Conservation (phyloP, 192 early-diverging fungal species). For the Umbelopsis vinacea region DNA sequence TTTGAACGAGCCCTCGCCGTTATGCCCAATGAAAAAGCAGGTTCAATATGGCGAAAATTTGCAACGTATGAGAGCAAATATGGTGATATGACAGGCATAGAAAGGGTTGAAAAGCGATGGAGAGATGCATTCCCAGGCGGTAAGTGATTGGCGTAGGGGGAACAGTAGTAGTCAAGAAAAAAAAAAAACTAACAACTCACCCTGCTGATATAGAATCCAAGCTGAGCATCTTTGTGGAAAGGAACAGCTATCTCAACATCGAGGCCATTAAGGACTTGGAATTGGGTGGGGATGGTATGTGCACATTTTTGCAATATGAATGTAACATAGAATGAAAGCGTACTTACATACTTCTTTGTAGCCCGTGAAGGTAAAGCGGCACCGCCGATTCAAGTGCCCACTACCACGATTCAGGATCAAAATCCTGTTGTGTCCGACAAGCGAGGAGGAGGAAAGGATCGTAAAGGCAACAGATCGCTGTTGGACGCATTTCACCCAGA, state of each 20-base stretch:
- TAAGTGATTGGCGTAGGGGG: slow-evolving; percentile 22
- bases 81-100: slow-evolving; percentile 78
- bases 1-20: slow-evolving; percentile 87
- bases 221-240: slow-evolving; percentile 63
- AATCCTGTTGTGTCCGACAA: neutral
- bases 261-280: slow-evolving; percentile 73
- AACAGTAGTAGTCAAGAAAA: no score
- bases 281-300: slow-evolving; percentile 68
- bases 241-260: slow-evolving; percentile 81
- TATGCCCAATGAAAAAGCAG: slow-evolving; percentile 69
- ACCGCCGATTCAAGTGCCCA: slow-evolving; percentile 6
- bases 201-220: slow-evolving; percentile 46
- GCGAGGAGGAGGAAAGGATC: slow-evolving; percentile 17
- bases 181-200: no score
- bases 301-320: neutral
- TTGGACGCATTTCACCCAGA: slow-evolving; percentile 70
- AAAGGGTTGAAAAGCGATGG: slow-evolving; percentile 78
- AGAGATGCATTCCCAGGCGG: slow-evolving; percentile 74
- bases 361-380: slow-evolving; percentile 23
- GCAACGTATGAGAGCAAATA: slow-evolving; percentile 86
- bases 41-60: slow-evolving; percentile 82
- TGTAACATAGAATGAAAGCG: no score
- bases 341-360: slow-evolving; percentile 4
- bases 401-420: neutral
- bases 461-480: slow-evolving; percentile 22